These are phyloP conservation scores for Pichia eremophila DNA, from an alignment of 805 yeast species.

Conservation along the genomic window DNA sequence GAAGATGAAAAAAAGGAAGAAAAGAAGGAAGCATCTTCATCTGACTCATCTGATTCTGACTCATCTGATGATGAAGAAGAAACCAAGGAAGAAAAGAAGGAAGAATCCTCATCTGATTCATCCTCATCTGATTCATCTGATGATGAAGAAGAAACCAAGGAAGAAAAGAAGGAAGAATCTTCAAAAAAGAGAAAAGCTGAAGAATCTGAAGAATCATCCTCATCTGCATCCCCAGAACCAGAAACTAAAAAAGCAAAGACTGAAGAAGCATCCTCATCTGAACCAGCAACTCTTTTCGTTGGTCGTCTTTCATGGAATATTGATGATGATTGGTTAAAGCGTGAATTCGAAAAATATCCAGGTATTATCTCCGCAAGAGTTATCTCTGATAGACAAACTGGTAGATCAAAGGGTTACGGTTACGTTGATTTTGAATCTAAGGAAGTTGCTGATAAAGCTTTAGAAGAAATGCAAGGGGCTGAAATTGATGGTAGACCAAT, in stretches of 20 bases:
- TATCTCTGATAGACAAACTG: constrained; percentile 74
- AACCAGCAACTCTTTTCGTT: constrained; percentile 85
- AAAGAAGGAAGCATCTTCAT: constrained; percentile 18
- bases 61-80: constrained; percentile 9
- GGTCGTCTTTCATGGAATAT: constrained; percentile 97
- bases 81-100: constrained; percentile 22
- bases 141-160: constrained; percentile 6
- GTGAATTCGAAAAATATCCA: constrained; percentile 74
- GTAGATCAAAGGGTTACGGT: constrained; percentile 94
- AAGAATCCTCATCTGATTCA: constrained; percentile 18
- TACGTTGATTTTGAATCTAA: constrained; percentile 86
- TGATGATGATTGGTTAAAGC: constrained; percentile 88
- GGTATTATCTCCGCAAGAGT: constrained; percentile 88
- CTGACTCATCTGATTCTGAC: constrained; percentile 21
- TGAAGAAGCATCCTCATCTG: constrained; percentile 46
- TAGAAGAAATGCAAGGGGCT: constrained; percentile 76
- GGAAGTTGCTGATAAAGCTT: constrained; percentile 77
- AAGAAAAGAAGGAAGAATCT: constrained; percentile 8
- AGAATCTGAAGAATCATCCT: constrained; percentile 20
- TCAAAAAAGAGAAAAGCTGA: constrained; percentile 36
- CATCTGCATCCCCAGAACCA: constrained; percentile 25
- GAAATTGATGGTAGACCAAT: constrained; percentile 97
- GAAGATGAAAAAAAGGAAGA: constrained; percentile 18
- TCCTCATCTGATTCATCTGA: constrained; percentile 16
- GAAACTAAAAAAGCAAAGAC: constrained; percentile 41